Conservation (phyloP, 768 basidiomycete genomes). For the Russula sp. region DNA sequence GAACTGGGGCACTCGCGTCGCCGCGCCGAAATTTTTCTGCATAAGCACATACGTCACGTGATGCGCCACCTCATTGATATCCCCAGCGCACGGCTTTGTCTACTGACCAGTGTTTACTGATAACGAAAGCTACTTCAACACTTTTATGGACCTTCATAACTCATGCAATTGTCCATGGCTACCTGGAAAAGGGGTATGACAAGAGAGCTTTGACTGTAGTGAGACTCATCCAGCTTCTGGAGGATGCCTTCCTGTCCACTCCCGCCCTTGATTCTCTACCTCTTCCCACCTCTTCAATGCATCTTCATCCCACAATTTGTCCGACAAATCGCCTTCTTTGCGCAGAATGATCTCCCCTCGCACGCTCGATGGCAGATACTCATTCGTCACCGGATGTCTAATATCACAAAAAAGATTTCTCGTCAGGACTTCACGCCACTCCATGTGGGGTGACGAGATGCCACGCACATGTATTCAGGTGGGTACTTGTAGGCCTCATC, state of each 20-base stretch:
- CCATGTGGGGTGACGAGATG: not conserved
- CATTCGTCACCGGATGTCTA: slow-evolving; percentile 47
- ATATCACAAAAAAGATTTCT: not conserved
- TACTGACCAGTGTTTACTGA: no score
- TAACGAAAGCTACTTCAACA: no score
- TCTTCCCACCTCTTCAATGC: slow-evolving; percentile 40
- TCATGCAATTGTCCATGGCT: no score
- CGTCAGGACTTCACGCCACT: not conserved
- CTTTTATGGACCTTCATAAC: no score
- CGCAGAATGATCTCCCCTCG: slow-evolving; percentile 33
- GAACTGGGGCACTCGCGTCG: slow-evolving; percentile 8
- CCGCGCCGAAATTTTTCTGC: slow-evolving; percentile 8
- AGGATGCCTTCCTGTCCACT: slow-evolving; percentile 30
- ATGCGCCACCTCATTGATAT: not conserved
- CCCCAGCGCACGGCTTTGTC: no score
- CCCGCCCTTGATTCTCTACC: slow-evolving; percentile 33
- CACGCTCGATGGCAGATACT: slow-evolving; percentile 43
- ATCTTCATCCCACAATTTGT: slow-evolving; percentile 44
- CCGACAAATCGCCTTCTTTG: slow-evolving; percentile 32
- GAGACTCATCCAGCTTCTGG: no score
- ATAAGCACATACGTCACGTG: not conserved
- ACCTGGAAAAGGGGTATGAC: no score
- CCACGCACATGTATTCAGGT: slow-evolving; percentile 35
- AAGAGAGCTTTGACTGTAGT: no score
- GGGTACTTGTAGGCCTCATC: slow-evolving; percentile 44